phyloP scores from a whole-genome alignment of 2,329 filamentous ascomycete species.

The Akanthomyces muscarius region DNA sequence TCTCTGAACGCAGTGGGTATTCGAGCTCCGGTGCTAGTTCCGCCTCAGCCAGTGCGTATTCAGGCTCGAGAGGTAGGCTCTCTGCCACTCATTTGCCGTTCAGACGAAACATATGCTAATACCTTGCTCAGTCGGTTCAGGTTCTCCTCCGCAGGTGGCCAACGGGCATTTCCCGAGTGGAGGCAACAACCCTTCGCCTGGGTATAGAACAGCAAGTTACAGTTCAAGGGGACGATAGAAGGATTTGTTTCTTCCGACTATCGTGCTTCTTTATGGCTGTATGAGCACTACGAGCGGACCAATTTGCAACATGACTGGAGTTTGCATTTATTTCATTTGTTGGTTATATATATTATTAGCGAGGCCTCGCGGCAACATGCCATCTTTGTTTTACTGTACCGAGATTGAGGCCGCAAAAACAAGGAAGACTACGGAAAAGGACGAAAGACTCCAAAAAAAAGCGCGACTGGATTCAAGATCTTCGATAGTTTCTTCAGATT shows the following conservation, averaged over 20 bases:
- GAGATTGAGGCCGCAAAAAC: neutral
- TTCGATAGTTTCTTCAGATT: neutral
- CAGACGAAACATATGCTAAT: no score
- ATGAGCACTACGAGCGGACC: neutral
- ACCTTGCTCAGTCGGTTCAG: no score
- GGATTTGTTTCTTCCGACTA: neutral
- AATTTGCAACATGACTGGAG: neutral
- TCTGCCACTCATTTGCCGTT: no score
- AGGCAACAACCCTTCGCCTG: neutral
- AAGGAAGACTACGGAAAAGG: neutral
- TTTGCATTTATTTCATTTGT: neutral
- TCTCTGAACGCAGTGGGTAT: neutral
- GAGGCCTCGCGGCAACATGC: neutral
- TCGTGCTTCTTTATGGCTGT: neutral
- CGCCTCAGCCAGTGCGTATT: neutral
- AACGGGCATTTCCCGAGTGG: no score
- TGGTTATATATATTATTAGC: conserved; percentile 5
- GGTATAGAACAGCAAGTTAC: no score
- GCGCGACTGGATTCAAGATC: neutral
- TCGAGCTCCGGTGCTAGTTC: neutral
- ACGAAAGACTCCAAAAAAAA: neutral
- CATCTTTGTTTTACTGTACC: neutral
- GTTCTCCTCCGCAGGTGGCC: no score
- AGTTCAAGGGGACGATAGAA: neutral
- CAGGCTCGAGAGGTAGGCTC: neutral